phyloP scores from a whole-genome alignment of 345 rosid genomes.

The Eucalyptus brandiana region DNA sequence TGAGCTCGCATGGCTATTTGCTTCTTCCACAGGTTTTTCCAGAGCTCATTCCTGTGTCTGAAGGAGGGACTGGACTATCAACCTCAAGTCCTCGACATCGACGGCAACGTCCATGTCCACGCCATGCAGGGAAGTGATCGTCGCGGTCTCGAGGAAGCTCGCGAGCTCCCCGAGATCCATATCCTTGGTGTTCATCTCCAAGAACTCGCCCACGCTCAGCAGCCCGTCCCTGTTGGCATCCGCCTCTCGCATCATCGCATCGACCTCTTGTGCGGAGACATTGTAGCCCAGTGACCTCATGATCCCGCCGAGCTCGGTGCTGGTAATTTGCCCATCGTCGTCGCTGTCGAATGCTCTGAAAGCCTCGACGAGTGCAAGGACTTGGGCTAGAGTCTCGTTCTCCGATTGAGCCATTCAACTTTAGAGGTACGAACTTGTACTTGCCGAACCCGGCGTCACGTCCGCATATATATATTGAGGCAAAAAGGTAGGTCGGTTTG shows the following conservation, averaged over 20 bases:
- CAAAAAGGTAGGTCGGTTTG: neutral
- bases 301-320: conserved; percentile 47
- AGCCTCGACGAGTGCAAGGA: conserved; percentile 35
- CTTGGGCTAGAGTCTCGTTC: conserved; percentile 33
- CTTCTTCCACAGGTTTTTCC: neutral
- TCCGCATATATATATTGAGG: neutral
- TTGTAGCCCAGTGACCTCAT: conserved; percentile 42
- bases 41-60: neutral
- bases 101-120: conserved; percentile 43
- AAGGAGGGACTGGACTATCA: conserved; percentile 17
- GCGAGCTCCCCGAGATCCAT: conserved; percentile 27
- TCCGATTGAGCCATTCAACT: conserved; percentile 11
- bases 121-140: conserved; percentile 29
- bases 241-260: conserved; percentile 39
- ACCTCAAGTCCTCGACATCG: conserved; percentile 22
- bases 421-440: neutral
- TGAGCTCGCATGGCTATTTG: neutral
- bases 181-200: conserved; percentile 49
- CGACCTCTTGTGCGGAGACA: conserved; percentile 31
- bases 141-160: conserved; percentile 12
- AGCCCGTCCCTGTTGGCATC: conserved; percentile 36
- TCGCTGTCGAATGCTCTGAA: conserved; percentile 51
- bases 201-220: conserved; percentile 42
- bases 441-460: neutral
- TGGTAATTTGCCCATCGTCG: conserved; percentile 39